phyloP scores from a whole-genome alignment of 345 rosid species.

The Limnanthes douglasii region DNA sequence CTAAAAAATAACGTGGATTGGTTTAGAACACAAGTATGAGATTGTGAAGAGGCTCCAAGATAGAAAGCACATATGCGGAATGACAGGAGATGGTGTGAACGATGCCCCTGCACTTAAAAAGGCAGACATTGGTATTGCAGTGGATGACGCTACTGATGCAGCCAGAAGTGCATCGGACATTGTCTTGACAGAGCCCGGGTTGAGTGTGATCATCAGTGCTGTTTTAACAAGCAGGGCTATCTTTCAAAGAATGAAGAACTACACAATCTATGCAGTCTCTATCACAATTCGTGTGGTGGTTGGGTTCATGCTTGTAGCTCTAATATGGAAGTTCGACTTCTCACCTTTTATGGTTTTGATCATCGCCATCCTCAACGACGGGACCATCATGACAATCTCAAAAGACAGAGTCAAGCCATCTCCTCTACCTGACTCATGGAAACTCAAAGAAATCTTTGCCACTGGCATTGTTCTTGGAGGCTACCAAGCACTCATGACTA shows the following conservation, averaged over 20 bases:
- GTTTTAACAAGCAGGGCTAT: constrained; percentile 89
- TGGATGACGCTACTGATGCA: constrained; percentile 91
- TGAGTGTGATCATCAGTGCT: constrained; percentile 81
- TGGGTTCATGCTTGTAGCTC: constrained; percentile 64
- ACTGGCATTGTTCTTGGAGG: constrained; percentile 69
- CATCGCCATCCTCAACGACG: constrained; percentile 72
- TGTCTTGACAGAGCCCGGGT: constrained; percentile 85
- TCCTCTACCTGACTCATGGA: constrained; percentile 83
- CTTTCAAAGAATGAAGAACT: constrained; percentile 94
- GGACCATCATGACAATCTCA: constrained; percentile 90
- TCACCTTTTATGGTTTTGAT: constrained; percentile 87
- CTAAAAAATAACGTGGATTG: no score
- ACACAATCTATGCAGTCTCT: constrained; percentile 83
- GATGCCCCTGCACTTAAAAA: constrained; percentile 90
- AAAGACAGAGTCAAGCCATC: constrained; percentile 90
- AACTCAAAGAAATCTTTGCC: constrained; percentile 77
- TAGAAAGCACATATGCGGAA: constrained; percentile 81
- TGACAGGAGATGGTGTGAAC: constrained; percentile 97
- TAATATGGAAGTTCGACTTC: constrained; percentile 59
- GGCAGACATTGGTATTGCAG: constrained; percentile 93
- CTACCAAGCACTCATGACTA: constrained; percentile 62
- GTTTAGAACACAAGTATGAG: constrained; percentile 85
- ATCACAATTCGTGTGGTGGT: constrained; percentile 86
- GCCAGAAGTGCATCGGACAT: constrained; percentile 87
- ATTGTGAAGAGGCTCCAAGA: constrained; percentile 80